Percentiles rank a stretch among this genome's conserved stretches.
Conservation (phyloP, 1,139 yeast species). For the Kodamaea sp. region DNA sequence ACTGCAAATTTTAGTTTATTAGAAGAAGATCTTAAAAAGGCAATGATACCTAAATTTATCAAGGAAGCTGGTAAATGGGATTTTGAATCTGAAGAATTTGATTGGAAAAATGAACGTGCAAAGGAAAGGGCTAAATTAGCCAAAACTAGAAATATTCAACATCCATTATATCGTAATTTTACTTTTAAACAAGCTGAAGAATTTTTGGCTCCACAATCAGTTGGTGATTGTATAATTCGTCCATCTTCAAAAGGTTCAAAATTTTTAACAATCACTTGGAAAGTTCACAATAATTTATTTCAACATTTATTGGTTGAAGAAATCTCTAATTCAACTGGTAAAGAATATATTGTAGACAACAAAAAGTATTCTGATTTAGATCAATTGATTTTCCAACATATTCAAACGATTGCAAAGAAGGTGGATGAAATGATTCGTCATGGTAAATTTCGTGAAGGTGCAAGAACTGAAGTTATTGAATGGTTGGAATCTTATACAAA, state of each 20-base stretch:
- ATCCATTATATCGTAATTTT: conserved; percentile 84
- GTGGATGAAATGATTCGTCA: conserved; percentile 81
- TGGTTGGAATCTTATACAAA: conserved; percentile 88
- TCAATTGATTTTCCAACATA: conserved; percentile 85
- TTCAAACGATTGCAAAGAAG: conserved; percentile 79
- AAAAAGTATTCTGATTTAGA: conserved; percentile 81
- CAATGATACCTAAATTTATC: conserved; percentile 47
- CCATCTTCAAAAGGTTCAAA: conserved; percentile 90
- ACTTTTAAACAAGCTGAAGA: conserved; percentile 89
- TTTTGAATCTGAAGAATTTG: conserved; percentile 68
- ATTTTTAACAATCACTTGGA: conserved; percentile 94
- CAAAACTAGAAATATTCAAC: conserved; percentile 74
- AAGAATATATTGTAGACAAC: conserved; percentile 64
- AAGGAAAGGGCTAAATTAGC: conserved; percentile 55
- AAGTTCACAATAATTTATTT: conserved; percentile 83
- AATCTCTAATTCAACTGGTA: conserved; percentile 52
- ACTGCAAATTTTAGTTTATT: conserved; percentile 70
- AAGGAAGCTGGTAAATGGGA: conserved; percentile 79
- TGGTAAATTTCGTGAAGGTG: conserved; percentile 86
- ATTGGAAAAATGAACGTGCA: conserved; percentile 54
- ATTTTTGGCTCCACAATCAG: conserved; percentile 78
- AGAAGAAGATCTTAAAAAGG: conserved; percentile 61
- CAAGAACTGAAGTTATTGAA: conserved; percentile 73
- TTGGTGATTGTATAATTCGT: conserved; percentile 91
- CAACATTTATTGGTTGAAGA: conserved; percentile 91